Conservation (phyloP, 257 asterid species). For the Solanum virginianum region DNA sequence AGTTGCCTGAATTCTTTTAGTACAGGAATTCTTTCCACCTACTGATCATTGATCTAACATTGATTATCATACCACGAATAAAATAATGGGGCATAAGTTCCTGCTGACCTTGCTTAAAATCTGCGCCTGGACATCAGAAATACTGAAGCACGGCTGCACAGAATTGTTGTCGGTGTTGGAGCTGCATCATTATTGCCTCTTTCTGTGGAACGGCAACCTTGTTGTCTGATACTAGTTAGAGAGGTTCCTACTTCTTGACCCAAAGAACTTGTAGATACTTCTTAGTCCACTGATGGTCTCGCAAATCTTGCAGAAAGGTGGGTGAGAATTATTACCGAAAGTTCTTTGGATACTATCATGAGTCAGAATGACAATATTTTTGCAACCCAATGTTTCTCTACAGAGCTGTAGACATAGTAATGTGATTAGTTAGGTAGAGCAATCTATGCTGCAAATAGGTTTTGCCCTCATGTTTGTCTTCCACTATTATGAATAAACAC, state of each 20-base stretch:
- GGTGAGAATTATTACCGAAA: background rate
- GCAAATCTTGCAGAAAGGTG: background rate
- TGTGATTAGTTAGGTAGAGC: background rate
- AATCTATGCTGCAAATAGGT: background rate
- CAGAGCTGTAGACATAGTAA: background rate
- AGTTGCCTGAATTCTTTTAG: background rate
- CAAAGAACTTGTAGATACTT: background rate
- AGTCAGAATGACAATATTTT: background rate
- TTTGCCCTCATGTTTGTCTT: background rate
- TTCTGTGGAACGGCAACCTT: conserved; percentile 90
- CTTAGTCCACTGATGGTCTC: background rate
- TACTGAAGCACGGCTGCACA: conserved; percentile 75
- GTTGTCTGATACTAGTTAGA: conserved; percentile 39
- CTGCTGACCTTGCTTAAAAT: background rate
- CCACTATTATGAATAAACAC: background rate
- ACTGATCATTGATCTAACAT: background rate
- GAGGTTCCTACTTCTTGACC: background rate
- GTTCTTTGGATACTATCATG: background rate
- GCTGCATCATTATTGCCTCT: conserved; percentile 91
- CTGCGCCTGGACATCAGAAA: conserved; percentile 71
- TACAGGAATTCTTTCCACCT: background rate
- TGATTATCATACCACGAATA: background rate
- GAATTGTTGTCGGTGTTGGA: conserved; percentile 79
- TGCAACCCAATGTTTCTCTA: background rate
- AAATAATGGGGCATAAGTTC: background rate